A percentile compares a stretch with the other conserved stretches of the same genome.
Conservation (phyloP, 2,329 filamentous ascomycete genomes). For the Colletotrichum eleusines region DNA sequence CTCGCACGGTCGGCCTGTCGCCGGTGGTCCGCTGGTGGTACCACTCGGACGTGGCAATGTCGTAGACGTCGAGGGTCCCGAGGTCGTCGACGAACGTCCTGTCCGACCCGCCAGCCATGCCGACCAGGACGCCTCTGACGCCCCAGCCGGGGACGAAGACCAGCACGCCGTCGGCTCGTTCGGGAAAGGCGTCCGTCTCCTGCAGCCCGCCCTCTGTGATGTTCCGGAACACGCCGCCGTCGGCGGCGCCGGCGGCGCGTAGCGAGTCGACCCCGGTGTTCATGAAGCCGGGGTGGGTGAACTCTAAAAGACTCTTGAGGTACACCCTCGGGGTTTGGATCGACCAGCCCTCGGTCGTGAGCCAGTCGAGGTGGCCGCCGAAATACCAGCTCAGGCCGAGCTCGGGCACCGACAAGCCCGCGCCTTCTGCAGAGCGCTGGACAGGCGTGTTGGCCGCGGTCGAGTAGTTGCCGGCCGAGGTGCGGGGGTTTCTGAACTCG, state of each 20-base stretch:
- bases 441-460: conserved; percentile 67
- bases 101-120: conserved; percentile 78
- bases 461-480: conserved; percentile 73
- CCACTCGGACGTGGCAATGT: conserved; percentile 78
- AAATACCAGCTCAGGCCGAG: conserved; percentile 83
- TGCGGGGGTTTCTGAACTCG: conserved; percentile 71
- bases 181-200: conserved; percentile 67
- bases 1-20: conserved; percentile 70
- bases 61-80: conserved; percentile 75
- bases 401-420: conserved; percentile 76
- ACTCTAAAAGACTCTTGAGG: conserved; percentile 80
- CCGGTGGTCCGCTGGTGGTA: conserved; percentile 80
- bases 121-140: conserved; percentile 76
- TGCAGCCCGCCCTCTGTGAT: conserved; percentile 80
- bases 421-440: conserved; percentile 79
- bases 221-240: conserved; percentile 76
- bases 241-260: conserved; percentile 66
- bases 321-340: conserved; percentile 73
- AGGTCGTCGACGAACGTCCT: conserved; percentile 72
- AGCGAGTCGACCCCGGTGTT: conserved; percentile 73
- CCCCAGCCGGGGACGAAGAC: conserved; percentile 83
- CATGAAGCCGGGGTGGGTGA: conserved; percentile 76
- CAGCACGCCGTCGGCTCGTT: conserved; percentile 79
- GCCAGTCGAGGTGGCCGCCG: conserved; percentile 77
- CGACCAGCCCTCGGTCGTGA: conserved; percentile 74